phyloP scores from a whole-genome alignment of 1,284 basidiomycete genomes.

The Cryptococcus hybrid region DNA sequence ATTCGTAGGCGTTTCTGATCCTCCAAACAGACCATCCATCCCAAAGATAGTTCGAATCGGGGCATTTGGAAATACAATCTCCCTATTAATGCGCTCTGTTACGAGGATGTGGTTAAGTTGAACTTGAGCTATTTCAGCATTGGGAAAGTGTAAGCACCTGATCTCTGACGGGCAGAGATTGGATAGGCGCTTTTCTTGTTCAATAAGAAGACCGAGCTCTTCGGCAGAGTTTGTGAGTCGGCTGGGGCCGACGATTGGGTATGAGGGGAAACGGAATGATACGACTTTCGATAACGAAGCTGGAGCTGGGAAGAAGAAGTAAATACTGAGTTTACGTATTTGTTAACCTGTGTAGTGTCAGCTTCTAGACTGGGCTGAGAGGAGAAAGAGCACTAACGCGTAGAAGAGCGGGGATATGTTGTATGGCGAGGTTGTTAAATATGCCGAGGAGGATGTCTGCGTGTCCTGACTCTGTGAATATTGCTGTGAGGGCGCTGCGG shows the following conservation, averaged over 20 bases:
- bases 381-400: not conserved
- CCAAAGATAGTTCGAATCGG: not conserved
- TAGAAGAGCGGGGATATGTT: not conserved
- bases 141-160: slow-evolving; percentile 4
- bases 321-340: slow-evolving; percentile 3
- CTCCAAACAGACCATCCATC: slow-evolving; percentile 4
- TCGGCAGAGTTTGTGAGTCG: not conserved
- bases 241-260: not conserved
- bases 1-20: not conserved
- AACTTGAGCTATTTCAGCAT: not conserved
- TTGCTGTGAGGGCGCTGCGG: not conserved
- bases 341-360: not conserved
- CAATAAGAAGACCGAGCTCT: not conserved
- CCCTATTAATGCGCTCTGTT: not conserved
- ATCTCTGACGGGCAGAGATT: slow-evolving; percentile 1
- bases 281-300: not conserved
- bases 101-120: not conserved
- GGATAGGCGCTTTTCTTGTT: not conserved
- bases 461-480: not conserved
- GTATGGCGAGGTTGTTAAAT: not conserved
- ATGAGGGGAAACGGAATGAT: not conserved
- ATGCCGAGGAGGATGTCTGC: not conserved
- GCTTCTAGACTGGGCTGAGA: no score
- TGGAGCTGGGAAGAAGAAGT: slow-evolving; percentile 3
- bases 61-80: not conserved